These are phyloP conservation scores for Pichia sp. DNA, from an alignment of 1,139 yeast genomes.

Conservation along the genomic window DNA sequence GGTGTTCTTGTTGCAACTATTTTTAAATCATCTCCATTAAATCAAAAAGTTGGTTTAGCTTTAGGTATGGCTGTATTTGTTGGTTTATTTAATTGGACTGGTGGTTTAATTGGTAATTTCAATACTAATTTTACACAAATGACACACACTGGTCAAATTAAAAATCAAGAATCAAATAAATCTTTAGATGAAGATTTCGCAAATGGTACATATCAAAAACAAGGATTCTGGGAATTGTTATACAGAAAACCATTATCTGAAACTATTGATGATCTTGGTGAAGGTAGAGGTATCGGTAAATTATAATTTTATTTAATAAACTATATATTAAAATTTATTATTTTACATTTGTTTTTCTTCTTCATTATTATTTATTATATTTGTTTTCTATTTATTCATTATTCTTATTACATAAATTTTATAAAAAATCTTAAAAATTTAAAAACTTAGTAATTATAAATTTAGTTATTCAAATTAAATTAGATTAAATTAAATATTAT, in stretches of 20 bases:
- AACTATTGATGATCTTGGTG: constrained; percentile 72
- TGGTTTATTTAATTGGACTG: constrained; percentile 39
- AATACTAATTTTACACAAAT: constrained; percentile 25
- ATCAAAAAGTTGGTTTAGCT: constrained; percentile 42
- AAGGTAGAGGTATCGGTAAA: constrained; percentile 47
- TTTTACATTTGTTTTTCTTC: background rate
- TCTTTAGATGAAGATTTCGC: constrained; percentile 33
- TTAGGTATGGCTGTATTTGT: constrained; percentile 25
- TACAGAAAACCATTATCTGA: constrained; percentile 80
- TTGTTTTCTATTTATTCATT: background rate
- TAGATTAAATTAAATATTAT: constrained; percentile 13
- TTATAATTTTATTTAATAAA: constrained; percentile 12
- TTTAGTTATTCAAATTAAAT: too few species aligned
- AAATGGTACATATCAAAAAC: constrained; percentile 37
- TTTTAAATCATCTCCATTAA: constrained; percentile 28
- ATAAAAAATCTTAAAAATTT: too few species aligned
- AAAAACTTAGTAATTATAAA: too few species aligned
- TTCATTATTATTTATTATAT: background rate
- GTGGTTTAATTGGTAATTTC: constrained; percentile 30
- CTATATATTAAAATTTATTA: background rate
- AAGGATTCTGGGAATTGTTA: constrained; percentile 77
- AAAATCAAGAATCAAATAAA: constrained; percentile 25
- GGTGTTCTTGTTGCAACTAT: constrained; percentile 34
- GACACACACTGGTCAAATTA: constrained; percentile 20
- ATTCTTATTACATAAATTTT: too few species aligned